Base-by-base conservation (phyloP, 1,284 basidiomycete species). In the Boletus semigastroideus region DNA sequence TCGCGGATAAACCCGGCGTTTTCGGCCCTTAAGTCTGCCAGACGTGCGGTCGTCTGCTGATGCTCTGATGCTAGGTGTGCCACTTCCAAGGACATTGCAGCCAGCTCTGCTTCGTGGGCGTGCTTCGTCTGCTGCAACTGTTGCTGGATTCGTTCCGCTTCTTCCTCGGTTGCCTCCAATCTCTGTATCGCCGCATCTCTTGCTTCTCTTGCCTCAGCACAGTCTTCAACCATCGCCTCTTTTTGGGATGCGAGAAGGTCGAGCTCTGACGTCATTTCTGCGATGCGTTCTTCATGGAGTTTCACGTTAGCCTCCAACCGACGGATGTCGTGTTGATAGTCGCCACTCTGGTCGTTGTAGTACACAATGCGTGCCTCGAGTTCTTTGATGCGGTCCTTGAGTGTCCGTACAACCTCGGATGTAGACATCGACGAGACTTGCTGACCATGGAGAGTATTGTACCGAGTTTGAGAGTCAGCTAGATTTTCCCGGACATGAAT, bases 171-270 rank as follows among this genome's bases (percentile, higher is more conserved):
- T 38, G 64, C 63, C 48, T 78, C 77, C 42, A 69, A 62, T 58
- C 62, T 64, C 50, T 65, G 63, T 48, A 83, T 63, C 5, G 87
- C 83, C 17, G 76, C 74, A 64, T 90, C 83, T 42, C 88, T 76
- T 22, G 84, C 77, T 53, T 85, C 83, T 48, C 87, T 74, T 5
- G 86, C 85, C 52, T 83, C 82, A 12, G 82, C 82, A 60, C 88
- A 90, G 61, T 90, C 88, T 57, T 90, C 87, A 0, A 91, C 79
- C 85, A 90, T 88, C 4, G 86, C 84, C 45, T 79, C 79, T 65
- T 86, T 87, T 71, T 88, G 78, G 3, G 80, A 76, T 30, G 71
- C 74, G 51, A 83, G 71, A 48, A 78, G 77, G 60, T 89, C 88
- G 54, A 88, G 67, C 59, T 90, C 88, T 12, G 64, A 67, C 2